phyloP scores from a whole-genome alignment of 768 basidiomycete species.

The Xerocomellus amylosporus region DNA sequence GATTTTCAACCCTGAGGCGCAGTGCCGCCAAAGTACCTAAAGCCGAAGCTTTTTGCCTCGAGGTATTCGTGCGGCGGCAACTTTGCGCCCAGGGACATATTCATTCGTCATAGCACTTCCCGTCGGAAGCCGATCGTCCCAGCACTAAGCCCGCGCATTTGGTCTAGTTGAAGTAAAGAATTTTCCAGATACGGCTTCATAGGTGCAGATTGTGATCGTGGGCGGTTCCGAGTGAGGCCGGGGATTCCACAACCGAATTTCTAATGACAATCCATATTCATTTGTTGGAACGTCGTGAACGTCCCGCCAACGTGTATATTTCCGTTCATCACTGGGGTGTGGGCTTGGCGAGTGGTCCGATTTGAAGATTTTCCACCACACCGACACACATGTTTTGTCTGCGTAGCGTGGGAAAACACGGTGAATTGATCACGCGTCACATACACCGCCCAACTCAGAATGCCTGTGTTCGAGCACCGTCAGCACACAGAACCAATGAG shows the following conservation, averaged over 20 bases:
- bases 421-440: constrained; percentile 25
- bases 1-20: constrained; percentile 32
- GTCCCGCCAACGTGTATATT: constrained; percentile 28
- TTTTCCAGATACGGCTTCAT: constrained; percentile 11
- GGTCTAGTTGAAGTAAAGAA: constrained; percentile 7
- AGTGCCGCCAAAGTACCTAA: constrained; percentile 31
- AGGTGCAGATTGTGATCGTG: constrained; percentile 7
- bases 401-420: constrained; percentile 24
- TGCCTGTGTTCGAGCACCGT: constrained; percentile 62
- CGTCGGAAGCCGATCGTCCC: constrained; percentile 25
- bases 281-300: constrained; percentile 19
- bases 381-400: constrained; percentile 9
- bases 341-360: constrained; percentile 18
- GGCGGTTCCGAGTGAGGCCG: constrained; percentile 24
- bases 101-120: constrained; percentile 30
- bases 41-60: constrained; percentile 29
- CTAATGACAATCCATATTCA: constrained; percentile 32
- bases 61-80: constrained; percentile 32
- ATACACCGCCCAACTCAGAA: constrained; percentile 19
- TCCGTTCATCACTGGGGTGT: constrained; percentile 27
- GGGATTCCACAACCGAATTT: constrained; percentile 21
- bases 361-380: constrained; percentile 22
- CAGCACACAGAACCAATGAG: constrained; percentile 60
- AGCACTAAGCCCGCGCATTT: constrained; percentile 22
- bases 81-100: constrained; percentile 27